Percentiles rank a stretch among this genome's conserved stretches.
These are phyloP conservation scores for Phytophthora sojae DNA, from an alignment of 352 stramenopile species.

Conservation along the genomic window DNA sequence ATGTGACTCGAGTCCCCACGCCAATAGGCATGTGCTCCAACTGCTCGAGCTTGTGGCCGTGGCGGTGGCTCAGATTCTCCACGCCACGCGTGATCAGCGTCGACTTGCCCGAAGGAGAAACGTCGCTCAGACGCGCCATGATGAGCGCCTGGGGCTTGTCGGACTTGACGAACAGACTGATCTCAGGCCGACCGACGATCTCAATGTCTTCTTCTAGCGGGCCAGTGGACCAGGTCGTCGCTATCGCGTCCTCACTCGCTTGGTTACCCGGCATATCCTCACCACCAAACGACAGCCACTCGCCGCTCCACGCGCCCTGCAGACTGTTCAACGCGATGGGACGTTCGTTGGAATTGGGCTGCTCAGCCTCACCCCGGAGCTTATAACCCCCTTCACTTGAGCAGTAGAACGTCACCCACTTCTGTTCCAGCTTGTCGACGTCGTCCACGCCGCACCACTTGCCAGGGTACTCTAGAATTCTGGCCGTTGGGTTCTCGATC, in stretches of 20 bases:
- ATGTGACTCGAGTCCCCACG: slow-evolving; percentile 35
- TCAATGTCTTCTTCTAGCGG: slow-evolving; percentile 32
- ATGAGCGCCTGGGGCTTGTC: slow-evolving; percentile 48
- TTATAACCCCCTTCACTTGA: slow-evolving; percentile 18
- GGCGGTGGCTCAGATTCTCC: slow-evolving; percentile 54
- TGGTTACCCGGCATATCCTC: slow-evolving; percentile 60
- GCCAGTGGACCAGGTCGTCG: slow-evolving; percentile 40
- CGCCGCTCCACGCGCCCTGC: slow-evolving; percentile 57
- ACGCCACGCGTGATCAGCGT: slow-evolving; percentile 52
- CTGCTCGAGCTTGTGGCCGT: slow-evolving; percentile 41
- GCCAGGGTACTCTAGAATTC: slow-evolving; percentile 52
- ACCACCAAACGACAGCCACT: slow-evolving; percentile 62
- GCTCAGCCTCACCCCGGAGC: slow-evolving; percentile 3
- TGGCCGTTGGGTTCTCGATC: slow-evolving; percentile 39
- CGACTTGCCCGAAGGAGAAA: slow-evolving; percentile 53
- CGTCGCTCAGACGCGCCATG: slow-evolving; percentile 51
- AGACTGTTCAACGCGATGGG: slow-evolving; percentile 39
- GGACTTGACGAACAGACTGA: slow-evolving; percentile 45
- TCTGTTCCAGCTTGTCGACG: slow-evolving; percentile 41
- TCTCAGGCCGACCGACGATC: slow-evolving; percentile 51
- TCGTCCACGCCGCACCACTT: slow-evolving; percentile 49
- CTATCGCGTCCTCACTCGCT: slow-evolving; percentile 43
- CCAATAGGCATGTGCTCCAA: slow-evolving; percentile 44
- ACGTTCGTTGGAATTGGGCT: slow-evolving; percentile 17
- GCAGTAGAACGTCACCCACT: slow-evolving; percentile 46